Evolutionary conservation across 805 yeast genomes (phyloP).

Genomic region (Ogataea philodendri): DNA sequence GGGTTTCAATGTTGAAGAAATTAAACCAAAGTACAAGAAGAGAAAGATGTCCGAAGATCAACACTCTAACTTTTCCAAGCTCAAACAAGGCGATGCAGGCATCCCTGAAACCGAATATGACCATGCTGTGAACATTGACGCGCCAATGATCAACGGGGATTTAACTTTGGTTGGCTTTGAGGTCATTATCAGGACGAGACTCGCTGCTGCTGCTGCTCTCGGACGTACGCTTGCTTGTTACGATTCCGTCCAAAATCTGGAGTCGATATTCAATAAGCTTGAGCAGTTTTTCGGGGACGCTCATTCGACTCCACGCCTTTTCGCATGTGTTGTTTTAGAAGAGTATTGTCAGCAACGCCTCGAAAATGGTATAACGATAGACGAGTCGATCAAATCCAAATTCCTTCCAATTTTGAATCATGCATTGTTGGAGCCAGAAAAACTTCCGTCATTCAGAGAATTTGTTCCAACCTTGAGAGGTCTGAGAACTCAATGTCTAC

Average conservation of each 20-base stretch:
- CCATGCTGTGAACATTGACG: constrained; percentile 80
- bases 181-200: constrained; percentile 68
- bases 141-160: constrained; percentile 90
- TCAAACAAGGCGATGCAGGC: constrained; percentile 24
- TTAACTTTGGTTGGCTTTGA: constrained; percentile 79
- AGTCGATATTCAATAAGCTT: constrained; percentile 39
- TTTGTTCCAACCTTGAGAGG: constrained; percentile 82
- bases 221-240: constrained; percentile 63
- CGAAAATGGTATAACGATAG: constrained; percentile 17
- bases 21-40: constrained; percentile 45
- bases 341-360: constrained; percentile 52
- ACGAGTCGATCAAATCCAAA: constrained; percentile 4
- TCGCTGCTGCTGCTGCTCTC: constrained; percentile 70
- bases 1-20: constrained; percentile 27
- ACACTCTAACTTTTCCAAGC: constrained; percentile 12
- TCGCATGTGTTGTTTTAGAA: constrained; percentile 65
- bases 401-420: constrained; percentile 30
- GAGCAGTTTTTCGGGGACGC: constrained; percentile 50
- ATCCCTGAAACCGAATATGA: constrained; percentile 54
- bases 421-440: constrained; percentile 41
- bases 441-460: constrained; percentile 68
- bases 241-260: constrained; percentile 37
- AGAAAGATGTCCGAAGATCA: constrained; percentile 36
- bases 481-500: constrained; percentile 83
- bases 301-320: constrained; percentile 78